Percentiles rank a stretch among this genome's conserved stretches.
Evolutionary conservation across 2,329 filamentous ascomycete species (phyloP).

Genomic region (Diplodia sapinea): DNA sequence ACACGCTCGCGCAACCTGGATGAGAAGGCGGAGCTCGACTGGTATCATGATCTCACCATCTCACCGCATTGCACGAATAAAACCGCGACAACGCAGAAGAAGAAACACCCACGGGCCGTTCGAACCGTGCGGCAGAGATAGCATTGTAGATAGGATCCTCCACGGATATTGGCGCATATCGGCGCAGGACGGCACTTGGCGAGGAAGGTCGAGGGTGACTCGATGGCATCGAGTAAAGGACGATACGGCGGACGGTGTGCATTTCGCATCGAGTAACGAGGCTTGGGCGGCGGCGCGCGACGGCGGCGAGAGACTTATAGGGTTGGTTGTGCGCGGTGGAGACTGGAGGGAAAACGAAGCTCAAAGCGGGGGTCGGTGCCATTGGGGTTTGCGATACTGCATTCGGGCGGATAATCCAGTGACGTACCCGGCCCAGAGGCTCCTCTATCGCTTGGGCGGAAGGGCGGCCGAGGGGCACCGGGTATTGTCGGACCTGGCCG

Average conservation of each 20-base stretch:
- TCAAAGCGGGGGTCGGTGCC: slow-evolving; percentile 3
- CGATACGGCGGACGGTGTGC: neutral
- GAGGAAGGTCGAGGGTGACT: neutral
- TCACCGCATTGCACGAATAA: neutral
- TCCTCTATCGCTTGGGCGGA: slow-evolving; percentile 15
- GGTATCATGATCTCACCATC: neutral
- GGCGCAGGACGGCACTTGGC: neutral
- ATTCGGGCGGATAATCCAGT: slow-evolving; percentile 22
- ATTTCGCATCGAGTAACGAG: slow-evolving; percentile 22
- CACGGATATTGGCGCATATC: neutral
- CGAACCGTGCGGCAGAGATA: neutral
- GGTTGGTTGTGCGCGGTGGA: neutral
- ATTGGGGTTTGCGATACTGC: slow-evolving; percentile 22
- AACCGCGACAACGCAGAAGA: too few species aligned
- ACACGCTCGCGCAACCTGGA: neutral
- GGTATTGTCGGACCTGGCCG: slow-evolving; percentile 26
- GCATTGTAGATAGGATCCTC: neutral
- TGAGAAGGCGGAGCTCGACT: neutral
- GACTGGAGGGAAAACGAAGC: slow-evolving; percentile 3
- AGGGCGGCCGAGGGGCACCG: slow-evolving; percentile 19
- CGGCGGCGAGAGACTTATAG: neutral
- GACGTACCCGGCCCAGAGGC: slow-evolving; percentile 22
- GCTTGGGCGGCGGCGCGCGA: neutral
- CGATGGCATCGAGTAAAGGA: slow-evolving; percentile 8
- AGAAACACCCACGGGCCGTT: neutral